phyloP scores from a whole-genome alignment of 2,329 filamentous ascomycete genomes.

The Blumeria graminis region DNA sequence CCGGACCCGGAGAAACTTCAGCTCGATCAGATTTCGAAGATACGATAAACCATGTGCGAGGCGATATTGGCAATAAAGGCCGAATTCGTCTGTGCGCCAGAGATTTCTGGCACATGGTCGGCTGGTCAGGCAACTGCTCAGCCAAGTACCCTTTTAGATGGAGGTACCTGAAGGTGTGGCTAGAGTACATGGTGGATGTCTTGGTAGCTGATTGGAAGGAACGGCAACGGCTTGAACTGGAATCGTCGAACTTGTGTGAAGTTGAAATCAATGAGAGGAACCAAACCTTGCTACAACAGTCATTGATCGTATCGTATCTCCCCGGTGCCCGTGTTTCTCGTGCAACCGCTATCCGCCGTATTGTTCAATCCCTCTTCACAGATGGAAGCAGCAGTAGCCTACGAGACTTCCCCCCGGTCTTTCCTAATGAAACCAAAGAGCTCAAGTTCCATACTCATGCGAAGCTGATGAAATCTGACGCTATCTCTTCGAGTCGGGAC shows the following conservation, averaged over 20 bases:
- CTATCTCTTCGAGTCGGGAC: slow-evolving; percentile 13
- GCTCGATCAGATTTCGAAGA: slow-evolving; percentile 18
- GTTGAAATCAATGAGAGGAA: slow-evolving; percentile 9
- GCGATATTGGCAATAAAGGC: slow-evolving; percentile 34
- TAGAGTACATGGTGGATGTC: slow-evolving; percentile 56
- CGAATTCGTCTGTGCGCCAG: slow-evolving; percentile 53
- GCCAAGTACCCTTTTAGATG: slow-evolving; percentile 48
- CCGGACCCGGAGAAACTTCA: slow-evolving; percentile 17
- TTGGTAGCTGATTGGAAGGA: slow-evolving; percentile 47
- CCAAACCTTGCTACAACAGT: slow-evolving; percentile 21
- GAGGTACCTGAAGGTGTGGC: slow-evolving; percentile 59
- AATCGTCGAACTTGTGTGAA: slow-evolving; percentile 7
- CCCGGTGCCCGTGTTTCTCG: slow-evolving; percentile 17
- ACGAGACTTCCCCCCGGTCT: slow-evolving; percentile 39
- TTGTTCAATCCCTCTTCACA: slow-evolving; percentile 43
- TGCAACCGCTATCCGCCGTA: slow-evolving; percentile 21
- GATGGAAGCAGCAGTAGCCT: slow-evolving; percentile 30
- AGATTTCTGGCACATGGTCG: slow-evolving; percentile 73
- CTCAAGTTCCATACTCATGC: slow-evolving; percentile 19
- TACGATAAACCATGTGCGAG: slow-evolving; percentile 23
- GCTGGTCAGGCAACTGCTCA: slow-evolving; percentile 88
- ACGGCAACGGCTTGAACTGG: slow-evolving; percentile 25
- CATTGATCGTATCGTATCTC: slow-evolving; percentile 31
- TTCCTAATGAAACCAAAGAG: slow-evolving; percentile 35
- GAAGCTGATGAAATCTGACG: slow-evolving; percentile 24